A percentile compares a stretch with the other conserved stretches of the same genome.
Conservation (phyloP, 1,139 yeast genomes). For the Suhomyces panamericanus region DNA sequence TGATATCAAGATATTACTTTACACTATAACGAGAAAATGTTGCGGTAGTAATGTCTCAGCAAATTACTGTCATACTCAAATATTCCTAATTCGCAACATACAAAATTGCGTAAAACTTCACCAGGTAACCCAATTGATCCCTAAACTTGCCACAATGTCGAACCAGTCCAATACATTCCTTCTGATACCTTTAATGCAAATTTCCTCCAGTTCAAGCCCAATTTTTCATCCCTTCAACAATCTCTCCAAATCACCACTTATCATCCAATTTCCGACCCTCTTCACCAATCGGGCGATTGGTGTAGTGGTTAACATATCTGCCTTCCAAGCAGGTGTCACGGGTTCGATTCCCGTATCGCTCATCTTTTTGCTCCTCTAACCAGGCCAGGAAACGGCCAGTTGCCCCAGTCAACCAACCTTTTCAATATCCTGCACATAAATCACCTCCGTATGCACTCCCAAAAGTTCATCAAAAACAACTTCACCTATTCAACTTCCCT, state of each 20-base stretch:
- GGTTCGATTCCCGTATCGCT: conserved; percentile 84
- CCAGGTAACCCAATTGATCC: too few relatives aligned
- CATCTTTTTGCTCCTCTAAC: conserved; percentile 30
- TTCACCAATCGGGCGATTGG: conserved; percentile 42
- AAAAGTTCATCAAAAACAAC: conserved; percentile 3
- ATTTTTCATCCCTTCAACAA: not conserved
- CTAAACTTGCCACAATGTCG: too few relatives aligned
- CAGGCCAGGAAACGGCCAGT: not conserved
- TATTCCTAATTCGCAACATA: too few relatives aligned
- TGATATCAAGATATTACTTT: too few relatives aligned
- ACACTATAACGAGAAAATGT: too few relatives aligned
- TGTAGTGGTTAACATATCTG: conserved; percentile 56
- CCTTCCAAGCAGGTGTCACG: conserved; percentile 83
- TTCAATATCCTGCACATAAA: conserved; percentile 1
- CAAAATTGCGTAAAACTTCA: too few relatives aligned
- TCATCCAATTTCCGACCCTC: not conserved
- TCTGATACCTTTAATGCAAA: too few relatives aligned
- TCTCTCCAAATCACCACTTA: not conserved
- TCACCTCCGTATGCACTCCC: not conserved
- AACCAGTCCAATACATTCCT: too few relatives aligned
- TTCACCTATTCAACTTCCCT: not conserved
- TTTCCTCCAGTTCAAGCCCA: not conserved
- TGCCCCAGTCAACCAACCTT: not conserved
- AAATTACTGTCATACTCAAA: too few relatives aligned
- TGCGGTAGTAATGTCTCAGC: too few relatives aligned